Conservation (phyloP, 2,329 filamentous ascomycete genomes). For the Helminthosporium solani region DNA sequence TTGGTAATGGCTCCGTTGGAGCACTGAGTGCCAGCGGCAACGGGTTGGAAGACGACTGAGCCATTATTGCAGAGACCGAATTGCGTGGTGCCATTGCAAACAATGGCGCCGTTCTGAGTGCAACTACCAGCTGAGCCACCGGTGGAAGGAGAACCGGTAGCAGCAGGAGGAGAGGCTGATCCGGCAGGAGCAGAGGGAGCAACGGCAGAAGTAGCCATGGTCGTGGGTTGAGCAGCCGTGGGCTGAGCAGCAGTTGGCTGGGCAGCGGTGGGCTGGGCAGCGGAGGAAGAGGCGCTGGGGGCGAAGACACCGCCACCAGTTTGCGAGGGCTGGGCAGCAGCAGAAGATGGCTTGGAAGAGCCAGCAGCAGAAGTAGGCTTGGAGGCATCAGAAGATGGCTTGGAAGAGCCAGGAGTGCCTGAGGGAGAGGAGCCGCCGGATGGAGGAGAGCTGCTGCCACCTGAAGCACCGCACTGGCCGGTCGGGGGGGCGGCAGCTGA, state of each 20-base stretch:
- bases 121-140: slow-evolving; percentile 21
- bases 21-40: slow-evolving; percentile 49
- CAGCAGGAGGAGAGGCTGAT: slow-evolving; percentile 14
- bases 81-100: slow-evolving; percentile 44
- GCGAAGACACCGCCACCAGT: slow-evolving; percentile 32
- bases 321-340: slow-evolving; percentile 1
- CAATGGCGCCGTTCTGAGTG: slow-evolving; percentile 37
- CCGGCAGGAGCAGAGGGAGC: slow-evolving; percentile 16
- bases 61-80: slow-evolving; percentile 50
- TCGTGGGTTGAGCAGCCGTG: slow-evolving; percentile 22
- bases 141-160: slow-evolving; percentile 13
- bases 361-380: not conserved
- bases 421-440: slow-evolving; percentile 4
- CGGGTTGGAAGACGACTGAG: slow-evolving; percentile 42
- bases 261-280: too few relatives aligned
- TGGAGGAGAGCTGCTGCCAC: slow-evolving; percentile 17
- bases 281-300: slow-evolving; percentile 30
- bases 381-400: not conserved
- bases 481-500: slow-evolving; percentile 19
- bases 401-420: slow-evolving; percentile 5
- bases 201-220: slow-evolving; percentile 31
- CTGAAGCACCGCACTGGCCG: slow-evolving; percentile 22
- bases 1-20: slow-evolving; percentile 43
- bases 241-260: slow-evolving; percentile 9
- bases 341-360: not conserved